Base-by-base conservation (phyloP, 768 basidiomycete species). In the Hericium rajendrae region DNA sequence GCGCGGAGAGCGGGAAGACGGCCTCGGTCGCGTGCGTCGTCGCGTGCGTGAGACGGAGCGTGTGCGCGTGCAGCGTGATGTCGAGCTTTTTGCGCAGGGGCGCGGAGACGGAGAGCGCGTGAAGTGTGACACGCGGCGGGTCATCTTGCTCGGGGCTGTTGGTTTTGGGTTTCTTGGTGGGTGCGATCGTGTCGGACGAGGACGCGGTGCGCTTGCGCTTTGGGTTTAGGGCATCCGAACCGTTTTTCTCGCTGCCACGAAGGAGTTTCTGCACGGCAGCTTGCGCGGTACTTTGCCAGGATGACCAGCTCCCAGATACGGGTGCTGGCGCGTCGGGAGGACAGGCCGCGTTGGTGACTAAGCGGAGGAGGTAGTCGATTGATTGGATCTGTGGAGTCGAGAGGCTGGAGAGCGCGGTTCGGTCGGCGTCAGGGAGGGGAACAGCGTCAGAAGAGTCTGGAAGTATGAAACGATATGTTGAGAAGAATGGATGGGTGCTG, bases 1-100 rank as follows among this genome's bases (percentile, higher is more conserved):
- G 32, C 8, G 9, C 1, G 32, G 32, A 32, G 6, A 32, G 32
- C 32, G 32, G 32, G 32, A 32, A 32, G 32, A 32, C 73, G 0
- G 77, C 72, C 62, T 86, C 84, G 8, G 78, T 58, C 11, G 70
- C 72, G 51, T 76, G 73, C 0, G 83, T 77, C 0, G 71, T 64
- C 0, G 82, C 73, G 66, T 84, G 74, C 3, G 73, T 70, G 63
- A 90, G 76, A 6, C 72, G 73, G 56, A 90, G 73, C 6, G 79
- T 72, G 18, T 71, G 68, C 20, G 72, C 64, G 63, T 82, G 75
- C 40, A 87, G 70, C 3, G 78, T 78, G 63, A 89, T 76, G 63
- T 90, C 81, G 40, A 85, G 78, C 60, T 88, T 89, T 72, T 86
- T 88, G 53, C 89, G 83, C 53, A 90, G 68, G 11, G 88, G 88